phyloP scores from a whole-genome alignment of 257 asterid species.

The Forsythia suspensa region DNA sequence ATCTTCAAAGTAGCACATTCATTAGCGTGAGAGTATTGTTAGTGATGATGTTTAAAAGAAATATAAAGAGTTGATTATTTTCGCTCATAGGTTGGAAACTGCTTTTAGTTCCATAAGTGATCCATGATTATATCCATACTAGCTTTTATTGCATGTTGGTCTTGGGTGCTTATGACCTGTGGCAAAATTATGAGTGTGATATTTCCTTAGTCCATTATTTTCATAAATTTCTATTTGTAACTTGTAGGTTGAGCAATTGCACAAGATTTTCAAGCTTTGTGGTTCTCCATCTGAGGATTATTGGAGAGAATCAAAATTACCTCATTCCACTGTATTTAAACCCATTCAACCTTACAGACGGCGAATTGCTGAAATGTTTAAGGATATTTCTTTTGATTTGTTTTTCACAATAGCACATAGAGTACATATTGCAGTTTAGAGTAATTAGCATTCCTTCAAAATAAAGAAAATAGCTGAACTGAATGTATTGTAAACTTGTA shows the following conservation, averaged over 20 bases:
- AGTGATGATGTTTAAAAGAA: not conserved
- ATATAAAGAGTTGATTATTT: not conserved
- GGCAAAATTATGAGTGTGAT: not conserved
- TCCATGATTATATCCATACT: no score
- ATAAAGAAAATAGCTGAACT: no score
- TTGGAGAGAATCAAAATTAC: conserved; percentile 69
- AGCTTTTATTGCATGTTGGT: not conserved
- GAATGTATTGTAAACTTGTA: no score
- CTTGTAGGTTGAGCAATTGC: conserved; percentile 85
- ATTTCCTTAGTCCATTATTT: not conserved
- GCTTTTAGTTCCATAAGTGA: no score
- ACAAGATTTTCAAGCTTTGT: conserved; percentile 85
- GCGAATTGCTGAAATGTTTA: conserved; percentile 65
- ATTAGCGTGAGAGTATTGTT: not conserved
- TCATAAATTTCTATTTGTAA: conserved; percentile 1
- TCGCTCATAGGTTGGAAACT: no score
- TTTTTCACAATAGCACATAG: no score
- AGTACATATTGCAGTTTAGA: no score
- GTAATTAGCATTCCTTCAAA: no score
- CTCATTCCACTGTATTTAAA: conserved; percentile 68
- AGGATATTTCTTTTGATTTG: conserved; percentile 73
- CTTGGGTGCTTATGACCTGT: not conserved
- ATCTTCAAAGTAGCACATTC: not conserved
- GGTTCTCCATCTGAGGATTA: conserved; percentile 93
- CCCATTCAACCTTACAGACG: conserved; percentile 70